These are phyloP conservation scores for Flaveria linearis DNA, from an alignment of 129 eudicot genomes.

Conservation along the genomic window DNA sequence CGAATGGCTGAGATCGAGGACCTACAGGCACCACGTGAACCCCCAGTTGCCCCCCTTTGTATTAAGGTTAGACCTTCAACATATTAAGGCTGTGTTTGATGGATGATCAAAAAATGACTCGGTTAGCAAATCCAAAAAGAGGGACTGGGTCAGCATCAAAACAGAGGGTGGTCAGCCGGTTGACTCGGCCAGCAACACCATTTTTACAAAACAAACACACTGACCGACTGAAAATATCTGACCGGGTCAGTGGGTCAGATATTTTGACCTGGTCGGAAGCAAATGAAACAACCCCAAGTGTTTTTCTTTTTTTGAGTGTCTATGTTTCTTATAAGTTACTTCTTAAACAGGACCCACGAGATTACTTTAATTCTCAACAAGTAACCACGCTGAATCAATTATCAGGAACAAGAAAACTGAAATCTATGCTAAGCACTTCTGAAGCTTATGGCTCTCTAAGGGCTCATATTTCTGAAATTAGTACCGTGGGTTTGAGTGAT, in stretches of 20 bases:
- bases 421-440: conserved; percentile 47
- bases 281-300: too few species aligned
- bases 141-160: too few species aligned
- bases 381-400: conserved; percentile 61
- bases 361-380: conserved; percentile 96
- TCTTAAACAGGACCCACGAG: conserved; percentile 88
- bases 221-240: too few species aligned
- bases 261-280: too few species aligned
- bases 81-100: too few species aligned
- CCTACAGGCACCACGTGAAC: conserved; percentile 95
- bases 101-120: too few species aligned
- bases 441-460: conserved; percentile 73
- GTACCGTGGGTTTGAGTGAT: conserved; percentile 54
- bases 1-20: conserved; percentile 93
- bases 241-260: too few species aligned
- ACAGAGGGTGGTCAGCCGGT: too few species aligned
- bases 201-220: too few species aligned
- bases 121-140: too few species aligned
- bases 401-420: conserved; percentile 50
- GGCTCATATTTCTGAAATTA: conserved; percentile 53
- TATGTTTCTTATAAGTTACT: conserved; percentile 17
- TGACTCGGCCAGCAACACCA: too few species aligned
- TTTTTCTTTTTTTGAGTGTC: not conserved
- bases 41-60: conserved; percentile 84
- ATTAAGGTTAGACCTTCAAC: conserved; percentile 61